Evolutionary conservation across 495 filamentous ascomycete species (phyloP), one percentile per base, ranked within the genome.

Genomic region (Hypomontagnella monticulosa): DNA sequence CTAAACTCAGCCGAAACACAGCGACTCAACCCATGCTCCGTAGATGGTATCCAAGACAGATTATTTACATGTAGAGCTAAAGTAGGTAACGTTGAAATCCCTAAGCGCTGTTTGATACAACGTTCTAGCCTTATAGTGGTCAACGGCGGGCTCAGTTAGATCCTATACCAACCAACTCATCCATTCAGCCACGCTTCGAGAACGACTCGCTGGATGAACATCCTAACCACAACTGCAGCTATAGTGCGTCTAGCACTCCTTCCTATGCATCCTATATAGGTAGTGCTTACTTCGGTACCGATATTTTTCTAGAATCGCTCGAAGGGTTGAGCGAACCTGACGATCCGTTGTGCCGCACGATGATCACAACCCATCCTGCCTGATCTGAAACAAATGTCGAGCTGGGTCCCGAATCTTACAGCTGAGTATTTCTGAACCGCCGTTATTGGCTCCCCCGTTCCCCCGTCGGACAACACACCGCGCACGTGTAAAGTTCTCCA

Each of bases 291-390:
- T 46, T 55, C 49, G 49, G 49, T 32, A 30, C 65, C 52, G 42
- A 58, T 8, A 34, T 43, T 46, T 18, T 69, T 69, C 60, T 69
- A 64, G 66, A 69, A 69, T 52, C 27, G 50, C 43, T 60, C 54
- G 19, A 59, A 51, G 47, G 30, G 20, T 37, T 27, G 23, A 36
- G 46, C 36, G 11, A 43, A 20, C 33, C 3, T 50, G 57, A 41
- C 46, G 57, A 67, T 67, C 58, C 48, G 30, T 32, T 27, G 54
- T 48, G 19, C 42, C 49, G 50, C 27, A 40, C 36, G 49, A 33
- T 32, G 59, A 64, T 69, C 50, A 38, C 27, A 34, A 19, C 33
- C 30, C 19, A 57, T 38, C 56, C 50, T 33, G 56, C 37, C 27
- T 43, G 32, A 46, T 69, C 56, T 57, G 60, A 53, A 64, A 63